These are phyloP conservation scores for Tricholomella constricta DNA, from an alignment of 768 basidiomycete genomes.

Conservation along the genomic window DNA sequence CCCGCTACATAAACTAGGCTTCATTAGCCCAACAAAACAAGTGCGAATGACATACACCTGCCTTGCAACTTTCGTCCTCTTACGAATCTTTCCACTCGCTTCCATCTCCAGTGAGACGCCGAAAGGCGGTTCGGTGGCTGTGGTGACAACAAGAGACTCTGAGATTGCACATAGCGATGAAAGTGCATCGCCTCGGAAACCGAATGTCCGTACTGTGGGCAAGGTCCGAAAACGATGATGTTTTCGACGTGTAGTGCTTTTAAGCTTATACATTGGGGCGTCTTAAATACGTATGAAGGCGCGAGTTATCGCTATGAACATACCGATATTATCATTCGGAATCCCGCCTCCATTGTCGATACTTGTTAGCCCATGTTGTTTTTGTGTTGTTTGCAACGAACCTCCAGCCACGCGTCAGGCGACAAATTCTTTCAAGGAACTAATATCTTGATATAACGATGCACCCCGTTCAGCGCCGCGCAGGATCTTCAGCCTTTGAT, in stretches of 20 bases:
- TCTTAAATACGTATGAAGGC: neutral
- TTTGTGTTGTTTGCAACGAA: constrained; percentile 86
- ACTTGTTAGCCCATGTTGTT: constrained; percentile 74
- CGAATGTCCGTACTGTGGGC: constrained; percentile 75
- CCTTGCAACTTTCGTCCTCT: constrained; percentile 66
- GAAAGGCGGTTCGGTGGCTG: constrained; percentile 77
- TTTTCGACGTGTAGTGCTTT: constrained; percentile 94
- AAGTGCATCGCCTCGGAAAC: constrained; percentile 95
- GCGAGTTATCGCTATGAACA: constrained; percentile 20
- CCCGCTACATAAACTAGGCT: constrained; percentile 52
- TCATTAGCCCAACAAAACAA: neutral
- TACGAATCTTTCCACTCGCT: constrained; percentile 58
- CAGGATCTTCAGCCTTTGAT: too few relatives aligned
- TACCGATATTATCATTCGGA: constrained; percentile 72
- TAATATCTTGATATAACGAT: constrained; percentile 26
- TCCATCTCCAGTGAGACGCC: constrained; percentile 81
- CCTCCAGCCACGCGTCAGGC: constrained; percentile 51
- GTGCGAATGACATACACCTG: constrained; percentile 51
- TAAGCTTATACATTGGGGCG: constrained; percentile 56
- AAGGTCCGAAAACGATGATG: constrained; percentile 75
- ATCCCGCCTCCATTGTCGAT: constrained; percentile 95
- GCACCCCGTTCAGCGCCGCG: too few relatives aligned
- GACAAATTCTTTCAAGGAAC: neutral
- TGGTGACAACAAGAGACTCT: constrained; percentile 68
- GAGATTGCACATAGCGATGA: constrained; percentile 89